These are phyloP conservation scores for Metarhizium rileyi DNA, from an alignment of 2,329 filamentous ascomycete species.

Conservation along the genomic window DNA sequence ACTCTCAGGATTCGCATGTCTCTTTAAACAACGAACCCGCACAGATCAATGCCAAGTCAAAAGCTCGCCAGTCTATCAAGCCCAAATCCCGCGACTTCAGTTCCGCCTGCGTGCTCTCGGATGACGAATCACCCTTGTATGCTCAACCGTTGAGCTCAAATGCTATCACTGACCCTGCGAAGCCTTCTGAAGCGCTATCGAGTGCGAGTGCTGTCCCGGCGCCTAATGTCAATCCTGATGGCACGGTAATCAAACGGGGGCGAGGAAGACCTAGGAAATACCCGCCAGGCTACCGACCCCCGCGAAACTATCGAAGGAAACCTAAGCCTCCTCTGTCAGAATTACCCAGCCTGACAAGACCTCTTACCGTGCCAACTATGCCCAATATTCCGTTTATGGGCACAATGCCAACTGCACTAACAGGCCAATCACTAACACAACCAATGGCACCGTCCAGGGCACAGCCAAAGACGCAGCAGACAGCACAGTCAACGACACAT, in stretches of 20 bases:
- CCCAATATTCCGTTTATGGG: background rate
- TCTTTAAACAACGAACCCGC: background rate
- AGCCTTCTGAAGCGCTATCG: background rate
- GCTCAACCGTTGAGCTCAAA: constrained; percentile 3
- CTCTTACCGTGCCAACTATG: background rate
- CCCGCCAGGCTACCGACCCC: background rate
- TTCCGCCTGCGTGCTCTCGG: constrained; percentile 20
- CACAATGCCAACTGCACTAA: background rate
- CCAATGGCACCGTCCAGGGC: background rate
- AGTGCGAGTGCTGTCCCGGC: background rate
- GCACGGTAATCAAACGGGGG: background rate
- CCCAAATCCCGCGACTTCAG: background rate
- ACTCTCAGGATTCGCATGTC: constrained; percentile 19
- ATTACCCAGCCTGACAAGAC: background rate
- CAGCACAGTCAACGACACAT: background rate
- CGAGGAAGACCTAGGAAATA: constrained; percentile 3
- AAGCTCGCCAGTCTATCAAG: background rate
- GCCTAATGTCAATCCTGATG: background rate
- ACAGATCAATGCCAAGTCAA: background rate
- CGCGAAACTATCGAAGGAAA: background rate
- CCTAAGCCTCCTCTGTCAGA: background rate
- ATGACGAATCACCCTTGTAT: constrained; percentile 25
- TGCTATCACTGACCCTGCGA: background rate
- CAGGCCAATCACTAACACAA: background rate
- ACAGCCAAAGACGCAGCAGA: background rate